Percentiles rank a stretch among this genome's conserved stretches.
phyloP scores from a whole-genome alignment of 768 basidiomycete genomes.

The Fomitopsis pulvina region DNA sequence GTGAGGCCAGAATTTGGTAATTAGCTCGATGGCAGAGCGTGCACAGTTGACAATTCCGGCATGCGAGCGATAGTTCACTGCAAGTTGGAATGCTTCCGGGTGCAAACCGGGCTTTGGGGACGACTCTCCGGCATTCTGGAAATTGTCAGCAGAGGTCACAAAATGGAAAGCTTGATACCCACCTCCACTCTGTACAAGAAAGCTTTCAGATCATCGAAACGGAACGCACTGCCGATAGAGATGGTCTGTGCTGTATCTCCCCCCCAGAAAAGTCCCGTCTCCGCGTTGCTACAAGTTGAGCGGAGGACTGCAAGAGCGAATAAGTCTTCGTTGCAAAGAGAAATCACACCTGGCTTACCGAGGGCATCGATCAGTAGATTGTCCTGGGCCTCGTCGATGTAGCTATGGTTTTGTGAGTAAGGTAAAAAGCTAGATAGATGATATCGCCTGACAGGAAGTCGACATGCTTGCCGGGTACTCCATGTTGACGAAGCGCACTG shows the following conservation, averaged over 20 bases:
- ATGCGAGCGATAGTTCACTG: slow-evolving; percentile 65
- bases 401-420: slow-evolving; percentile 33
- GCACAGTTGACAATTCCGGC: slow-evolving; percentile 72
- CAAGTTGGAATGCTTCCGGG: slow-evolving; percentile 47
- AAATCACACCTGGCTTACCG: slow-evolving; percentile 22
- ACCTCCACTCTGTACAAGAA: slow-evolving; percentile 58
- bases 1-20: slow-evolving; percentile 55
- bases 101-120: background rate
- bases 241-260: slow-evolving; percentile 81
- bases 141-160: background rate
- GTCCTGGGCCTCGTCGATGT: slow-evolving; percentile 66
- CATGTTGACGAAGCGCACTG: slow-evolving; percentile 22
- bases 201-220: slow-evolving; percentile 66
- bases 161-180: background rate
- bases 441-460: slow-evolving; percentile 46
- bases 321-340: background rate
- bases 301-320: background rate
- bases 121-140: background rate
- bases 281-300: slow-evolving; percentile 2
- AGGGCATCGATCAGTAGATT: slow-evolving; percentile 60
- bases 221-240: slow-evolving; percentile 63
- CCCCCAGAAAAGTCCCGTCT: slow-evolving; percentile 4
- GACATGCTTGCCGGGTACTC: slow-evolving; percentile 35
- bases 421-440: background rate
- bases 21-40: slow-evolving; percentile 54